Conservation (phyloP, 2,329 filamentous ascomycete genomes). For the Penicillium sp. region DNA sequence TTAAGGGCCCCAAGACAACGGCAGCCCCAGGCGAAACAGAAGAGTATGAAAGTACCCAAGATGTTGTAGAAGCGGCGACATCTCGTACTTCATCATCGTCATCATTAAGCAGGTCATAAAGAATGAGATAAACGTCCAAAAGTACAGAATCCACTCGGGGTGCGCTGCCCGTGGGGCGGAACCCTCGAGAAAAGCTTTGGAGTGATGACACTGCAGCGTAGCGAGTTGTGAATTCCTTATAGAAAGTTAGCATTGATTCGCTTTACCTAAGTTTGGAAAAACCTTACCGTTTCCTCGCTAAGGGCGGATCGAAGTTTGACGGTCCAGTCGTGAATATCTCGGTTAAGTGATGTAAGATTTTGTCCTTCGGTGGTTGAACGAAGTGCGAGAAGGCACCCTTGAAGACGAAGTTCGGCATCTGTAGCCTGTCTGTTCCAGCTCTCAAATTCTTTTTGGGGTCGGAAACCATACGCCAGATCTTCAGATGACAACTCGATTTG, state of each 20-base stretch:
- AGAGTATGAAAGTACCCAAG: constrained; percentile 41
- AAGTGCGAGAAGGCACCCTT: constrained; percentile 42
- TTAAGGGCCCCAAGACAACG: constrained; percentile 52
- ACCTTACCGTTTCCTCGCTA: constrained; percentile 47
- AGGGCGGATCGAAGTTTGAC: constrained; percentile 43
- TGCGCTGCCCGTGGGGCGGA: constrained; percentile 24
- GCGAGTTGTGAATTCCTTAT: constrained; percentile 45
- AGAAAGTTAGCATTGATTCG: constrained; percentile 3
- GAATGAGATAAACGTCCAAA: constrained; percentile 63
- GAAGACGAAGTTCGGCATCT: constrained; percentile 42
- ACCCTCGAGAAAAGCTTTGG: constrained; percentile 49
- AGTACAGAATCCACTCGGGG: constrained; percentile 38
- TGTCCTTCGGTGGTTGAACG: constrained; percentile 20
- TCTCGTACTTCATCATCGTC: constrained; percentile 89
- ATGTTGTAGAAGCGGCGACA: constrained; percentile 54
- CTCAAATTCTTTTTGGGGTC: constrained; percentile 25
- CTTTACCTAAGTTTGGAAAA: background rate
- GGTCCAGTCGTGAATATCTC: constrained; percentile 36
- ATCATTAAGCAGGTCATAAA: constrained; percentile 81
- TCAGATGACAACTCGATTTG: constrained; percentile 34
- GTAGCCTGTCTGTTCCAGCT: constrained; percentile 42
- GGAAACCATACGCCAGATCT: constrained; percentile 30
- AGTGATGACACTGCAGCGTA: constrained; percentile 43
- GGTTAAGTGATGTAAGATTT: constrained; percentile 18
- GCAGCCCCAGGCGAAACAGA: constrained; percentile 31